phyloP scores from a whole-genome alignment of 345 rosid genomes.

The Melastoma malabathricum region DNA sequence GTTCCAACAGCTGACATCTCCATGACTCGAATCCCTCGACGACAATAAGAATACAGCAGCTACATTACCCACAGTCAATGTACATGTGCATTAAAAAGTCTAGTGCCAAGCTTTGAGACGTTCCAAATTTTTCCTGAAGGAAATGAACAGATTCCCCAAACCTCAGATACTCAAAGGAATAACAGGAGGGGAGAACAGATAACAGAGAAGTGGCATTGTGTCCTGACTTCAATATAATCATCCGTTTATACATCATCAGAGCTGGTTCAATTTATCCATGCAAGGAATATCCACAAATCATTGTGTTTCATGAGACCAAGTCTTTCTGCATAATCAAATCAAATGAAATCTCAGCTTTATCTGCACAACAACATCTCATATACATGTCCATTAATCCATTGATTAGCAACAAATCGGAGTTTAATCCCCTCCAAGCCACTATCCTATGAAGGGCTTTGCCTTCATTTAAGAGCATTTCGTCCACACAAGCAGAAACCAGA shows the following conservation, averaged over 20 bases:
- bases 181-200: conserved; percentile 38
- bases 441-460: conserved; percentile 38
- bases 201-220: conserved; percentile 26
- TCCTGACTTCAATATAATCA: conserved; percentile 16
- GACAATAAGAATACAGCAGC: conserved; percentile 20
- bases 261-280: conserved; percentile 18
- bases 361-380: conserved; percentile 21
- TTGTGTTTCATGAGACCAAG: conserved; percentile 38
- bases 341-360: conserved; percentile 27
- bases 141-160: conserved; percentile 35
- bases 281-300: conserved; percentile 27
- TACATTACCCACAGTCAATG: conserved; percentile 20
- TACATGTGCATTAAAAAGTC: conserved; percentile 36
- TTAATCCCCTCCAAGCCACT: conserved; percentile 21
- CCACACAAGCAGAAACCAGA: conserved; percentile 24
- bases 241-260: conserved; percentile 26
- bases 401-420: conserved; percentile 13
- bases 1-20: conserved; percentile 39
- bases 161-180: conserved; percentile 22
- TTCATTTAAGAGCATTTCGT: conserved; percentile 23
- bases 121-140: conserved; percentile 36
- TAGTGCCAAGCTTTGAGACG: conserved; percentile 14
- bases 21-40: conserved; percentile 9
- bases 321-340: conserved; percentile 16
- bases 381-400: conserved; percentile 38